Conservation (phyloP, 768 basidiomycete genomes). For the Suillus americanus region DNA sequence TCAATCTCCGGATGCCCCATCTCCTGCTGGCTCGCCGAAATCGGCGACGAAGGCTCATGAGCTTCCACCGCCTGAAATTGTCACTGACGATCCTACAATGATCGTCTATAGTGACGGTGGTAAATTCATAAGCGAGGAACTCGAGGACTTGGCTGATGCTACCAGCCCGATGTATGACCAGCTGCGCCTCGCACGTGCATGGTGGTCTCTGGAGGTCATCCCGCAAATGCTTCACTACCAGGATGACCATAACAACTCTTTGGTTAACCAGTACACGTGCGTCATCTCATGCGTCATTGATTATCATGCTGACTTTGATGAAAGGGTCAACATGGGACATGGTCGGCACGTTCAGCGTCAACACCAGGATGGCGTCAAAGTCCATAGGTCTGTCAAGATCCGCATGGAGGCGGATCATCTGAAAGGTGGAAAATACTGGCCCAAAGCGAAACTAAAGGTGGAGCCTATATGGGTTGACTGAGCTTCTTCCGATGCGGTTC, state of each 20-base stretch:
- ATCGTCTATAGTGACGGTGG: slow-evolving; percentile 20
- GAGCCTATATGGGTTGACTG: slow-evolving; percentile 43
- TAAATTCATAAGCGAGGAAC: slow-evolving; percentile 47
- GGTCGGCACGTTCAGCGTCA: slow-evolving; percentile 45
- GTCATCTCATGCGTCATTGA: not conserved
- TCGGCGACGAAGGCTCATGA: slow-evolving; percentile 11
- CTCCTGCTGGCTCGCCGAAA: slow-evolving; percentile 15
- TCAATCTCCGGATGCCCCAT: slow-evolving; percentile 18
- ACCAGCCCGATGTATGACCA: slow-evolving; percentile 55
- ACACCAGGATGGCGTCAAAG: slow-evolving; percentile 31
- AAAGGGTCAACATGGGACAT: slow-evolving; percentile 38
- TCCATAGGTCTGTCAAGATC: slow-evolving; percentile 48
- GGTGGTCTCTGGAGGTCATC: slow-evolving; percentile 69
- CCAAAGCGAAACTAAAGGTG: slow-evolving; percentile 37
- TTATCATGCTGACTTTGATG: not conserved
- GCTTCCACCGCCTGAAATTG: slow-evolving; percentile 17
- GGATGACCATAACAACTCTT: slow-evolving; percentile 19
- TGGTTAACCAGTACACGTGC: slow-evolving; percentile 19
- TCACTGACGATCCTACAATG: slow-evolving; percentile 12
- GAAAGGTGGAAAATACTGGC: slow-evolving; percentile 36
- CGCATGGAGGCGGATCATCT: slow-evolving; percentile 50
- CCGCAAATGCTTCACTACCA: slow-evolving; percentile 36
- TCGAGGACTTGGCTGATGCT: slow-evolving; percentile 63
- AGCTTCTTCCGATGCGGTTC: not conserved
- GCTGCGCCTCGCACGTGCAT: slow-evolving; percentile 42